Conservation (phyloP, 108 stramenopile species). For the Fistulifera pelliculosa region DNA sequence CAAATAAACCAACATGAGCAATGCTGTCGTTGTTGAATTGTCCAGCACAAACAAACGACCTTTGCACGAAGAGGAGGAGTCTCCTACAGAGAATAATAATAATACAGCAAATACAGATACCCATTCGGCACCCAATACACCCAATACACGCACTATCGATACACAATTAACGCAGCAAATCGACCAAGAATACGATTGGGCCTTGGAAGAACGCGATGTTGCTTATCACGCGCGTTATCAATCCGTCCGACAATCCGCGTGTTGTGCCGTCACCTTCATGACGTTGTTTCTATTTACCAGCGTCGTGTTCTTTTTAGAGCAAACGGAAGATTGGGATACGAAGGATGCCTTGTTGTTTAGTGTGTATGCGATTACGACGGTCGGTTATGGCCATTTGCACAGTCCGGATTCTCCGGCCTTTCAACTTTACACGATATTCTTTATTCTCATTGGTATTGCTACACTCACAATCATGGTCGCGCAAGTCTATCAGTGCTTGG, state of each 20-base stretch:
- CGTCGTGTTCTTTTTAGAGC: constrained; percentile 42
- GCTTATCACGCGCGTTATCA: constrained; percentile 67
- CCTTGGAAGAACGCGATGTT: constrained; percentile 71
- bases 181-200: constrained; percentile 75
- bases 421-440: constrained; percentile 64
- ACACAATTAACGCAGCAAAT: constrained; percentile 13
- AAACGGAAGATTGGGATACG: constrained; percentile 45
- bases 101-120: too few species aligned
- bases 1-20: too few species aligned
- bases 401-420: constrained; percentile 61
- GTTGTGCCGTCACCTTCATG: constrained; percentile 46
- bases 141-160: too few species aligned
- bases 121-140: too few species aligned
- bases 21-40: too few species aligned
- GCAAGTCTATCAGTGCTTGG: constrained; percentile 73
- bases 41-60: too few species aligned
- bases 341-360: constrained; percentile 71
- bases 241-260: constrained; percentile 56
- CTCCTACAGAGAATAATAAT: too few species aligned
- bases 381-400: constrained; percentile 61
- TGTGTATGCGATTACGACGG: constrained; percentile 83
- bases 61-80: too few species aligned
- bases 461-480: constrained; percentile 77
- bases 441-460: constrained; percentile 70
- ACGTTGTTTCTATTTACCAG: constrained; percentile 49